phyloP scores from a whole-genome alignment of 2,329 filamentous ascomycete genomes.

The Cercospora zeae-maydis region DNA sequence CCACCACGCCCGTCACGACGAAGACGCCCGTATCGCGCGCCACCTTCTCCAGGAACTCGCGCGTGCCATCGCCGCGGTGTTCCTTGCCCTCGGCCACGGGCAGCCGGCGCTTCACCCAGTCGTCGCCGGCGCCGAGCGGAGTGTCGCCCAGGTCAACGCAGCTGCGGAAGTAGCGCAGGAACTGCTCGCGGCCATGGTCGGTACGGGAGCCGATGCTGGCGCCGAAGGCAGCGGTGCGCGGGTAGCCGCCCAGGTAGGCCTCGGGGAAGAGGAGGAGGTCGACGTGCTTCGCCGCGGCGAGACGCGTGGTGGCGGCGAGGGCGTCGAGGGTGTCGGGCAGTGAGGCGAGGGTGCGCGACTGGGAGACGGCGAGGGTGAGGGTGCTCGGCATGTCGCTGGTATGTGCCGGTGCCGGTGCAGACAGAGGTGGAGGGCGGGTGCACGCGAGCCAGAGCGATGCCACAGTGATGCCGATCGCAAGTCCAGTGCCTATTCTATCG shows the following conservation, averaged over 20 bases:
- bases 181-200: slow-evolving; percentile 72
- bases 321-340: slow-evolving; percentile 61
- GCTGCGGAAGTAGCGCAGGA: slow-evolving; percentile 70
- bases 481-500: too few species aligned
- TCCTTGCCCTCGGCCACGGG: slow-evolving; percentile 47
- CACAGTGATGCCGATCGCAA: too few species aligned
- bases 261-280: slow-evolving; percentile 85
- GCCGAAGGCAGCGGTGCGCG: slow-evolving; percentile 75
- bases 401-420: background rate
- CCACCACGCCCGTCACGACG: slow-evolving; percentile 73
- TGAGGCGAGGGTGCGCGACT: slow-evolving; percentile 47
- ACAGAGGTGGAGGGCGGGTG: too few species aligned
- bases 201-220: slow-evolving; percentile 67
- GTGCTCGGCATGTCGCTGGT: slow-evolving; percentile 35
- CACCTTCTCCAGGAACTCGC: slow-evolving; percentile 74
- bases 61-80: slow-evolving; percentile 66
- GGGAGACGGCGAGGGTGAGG: slow-evolving; percentile 49
- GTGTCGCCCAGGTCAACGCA: slow-evolving; percentile 84
- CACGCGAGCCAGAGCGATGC: too few species aligned
- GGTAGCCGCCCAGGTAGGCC: slow-evolving; percentile 88
- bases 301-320: slow-evolving; percentile 59
- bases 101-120: slow-evolving; percentile 65
- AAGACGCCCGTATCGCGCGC: slow-evolving; percentile 77
- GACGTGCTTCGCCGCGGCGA: slow-evolving; percentile 58
- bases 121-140: slow-evolving; percentile 63